Conservation (phyloP, 2,329 filamentous ascomycete species). For the Purpureocillium takamizusanense region DNA sequence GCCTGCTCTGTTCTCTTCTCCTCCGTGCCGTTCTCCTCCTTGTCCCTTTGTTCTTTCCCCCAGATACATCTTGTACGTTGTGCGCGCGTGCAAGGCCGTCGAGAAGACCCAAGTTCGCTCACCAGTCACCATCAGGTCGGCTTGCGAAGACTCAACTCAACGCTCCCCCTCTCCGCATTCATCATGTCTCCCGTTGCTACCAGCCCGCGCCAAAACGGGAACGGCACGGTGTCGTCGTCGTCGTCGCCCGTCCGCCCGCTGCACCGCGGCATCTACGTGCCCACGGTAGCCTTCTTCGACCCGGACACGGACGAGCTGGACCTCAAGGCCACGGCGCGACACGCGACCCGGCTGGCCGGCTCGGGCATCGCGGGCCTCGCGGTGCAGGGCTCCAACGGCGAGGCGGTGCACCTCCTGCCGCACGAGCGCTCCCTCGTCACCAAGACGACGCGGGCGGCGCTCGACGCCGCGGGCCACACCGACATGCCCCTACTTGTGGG, state of each 20-base stretch:
- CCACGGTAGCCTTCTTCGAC: conserved; percentile 53
- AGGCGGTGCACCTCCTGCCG: conserved; percentile 60
- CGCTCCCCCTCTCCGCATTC: no score
- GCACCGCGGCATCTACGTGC: conserved; percentile 45
- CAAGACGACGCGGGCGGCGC: conserved; percentile 48
- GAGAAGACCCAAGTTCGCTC: no score
- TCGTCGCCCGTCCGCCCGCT: not conserved
- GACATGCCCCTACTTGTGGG: conserved; percentile 57
- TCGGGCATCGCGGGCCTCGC: conserved; percentile 59
- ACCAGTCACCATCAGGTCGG: no score
- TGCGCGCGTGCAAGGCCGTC: no score
- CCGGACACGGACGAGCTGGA: conserved; percentile 52
- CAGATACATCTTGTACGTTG: no score
- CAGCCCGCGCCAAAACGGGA: no score
- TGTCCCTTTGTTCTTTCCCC: no score
- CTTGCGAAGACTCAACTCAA: no score
- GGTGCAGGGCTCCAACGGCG: conserved; percentile 64
- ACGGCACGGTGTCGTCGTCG: no score
- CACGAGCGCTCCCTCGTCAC: conserved; percentile 55
- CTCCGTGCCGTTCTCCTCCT: no score
- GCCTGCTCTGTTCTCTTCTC: no score
- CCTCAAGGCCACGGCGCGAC: conserved; percentile 35
- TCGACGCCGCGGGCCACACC: conserved; percentile 45
- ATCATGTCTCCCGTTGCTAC: not conserved
- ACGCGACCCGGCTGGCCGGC: conserved; percentile 49